Base-by-base conservation (phyloP, 1,284 basidiomycete species). In the Xerocomus tenax region DNA sequence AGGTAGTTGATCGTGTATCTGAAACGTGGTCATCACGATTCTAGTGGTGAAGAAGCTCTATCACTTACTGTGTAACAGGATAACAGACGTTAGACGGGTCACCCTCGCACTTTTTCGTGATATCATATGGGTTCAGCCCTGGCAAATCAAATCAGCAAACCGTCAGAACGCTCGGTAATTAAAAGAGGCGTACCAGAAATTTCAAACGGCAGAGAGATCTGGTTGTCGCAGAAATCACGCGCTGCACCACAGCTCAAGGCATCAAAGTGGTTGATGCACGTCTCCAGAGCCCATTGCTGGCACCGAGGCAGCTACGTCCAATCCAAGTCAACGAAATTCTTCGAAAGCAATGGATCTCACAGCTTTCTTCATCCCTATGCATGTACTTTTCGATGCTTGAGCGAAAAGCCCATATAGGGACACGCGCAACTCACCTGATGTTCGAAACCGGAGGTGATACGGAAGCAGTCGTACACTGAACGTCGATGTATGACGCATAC, bases 111-210 rank as follows among this genome's bases (percentile, higher is more conserved):
- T 69, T 58, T 58, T 74, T 73, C 51, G 75, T 77, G 43, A 85
- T 73, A 61, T 87, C 82, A 61, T 85, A 85, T 4, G 70, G 69
- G 52, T 79, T 79, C 54, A 63, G 62, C 15, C 69, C 77, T 73
- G 40, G 13, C 8, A 3, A 40, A 51, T 15, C 15, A 16, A 18
- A 42, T 51, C 16, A 57, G 32, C 16, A 29, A n/a, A 23, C 39
- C n/a, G 13, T 42, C n/a, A 18, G 23, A 8, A 3, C 16, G 5
- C 13, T n/a, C 12, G 15, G 12, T 13, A 26, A 5, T 51, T 30
- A 1, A 19, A 5, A 3, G 15, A 13, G 13, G 51, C 61, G 32
- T 52, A 77, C 76, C 67, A 8, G 69, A 67, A 0, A 47, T 30
- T 3, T 54, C 48, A 50, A 70, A 72, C 0, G 70, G 71, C 1